A percentile compares a stretch with the other conserved stretches of the same genome.
Conservation (phyloP, 441 rosid genomes). For the Melastoma candidum region DNA sequence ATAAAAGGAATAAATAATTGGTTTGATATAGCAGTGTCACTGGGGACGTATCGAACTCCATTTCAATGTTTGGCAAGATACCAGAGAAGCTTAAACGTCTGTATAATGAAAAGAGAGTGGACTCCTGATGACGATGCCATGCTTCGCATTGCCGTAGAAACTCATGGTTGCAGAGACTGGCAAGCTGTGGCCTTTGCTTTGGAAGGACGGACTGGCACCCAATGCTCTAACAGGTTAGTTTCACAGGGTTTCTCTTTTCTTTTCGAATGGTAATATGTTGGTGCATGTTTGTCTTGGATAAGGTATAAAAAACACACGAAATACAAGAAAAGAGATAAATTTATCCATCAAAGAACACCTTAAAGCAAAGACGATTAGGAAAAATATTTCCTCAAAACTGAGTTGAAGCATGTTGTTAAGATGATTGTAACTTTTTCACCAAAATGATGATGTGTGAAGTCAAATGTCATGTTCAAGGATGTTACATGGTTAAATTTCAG, state of each 20-base stretch:
- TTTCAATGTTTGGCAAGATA: conserved; percentile 75
- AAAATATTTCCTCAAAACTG: too few species aligned
- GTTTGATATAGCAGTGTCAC: conserved; percentile 52
- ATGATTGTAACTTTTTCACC: not conserved
- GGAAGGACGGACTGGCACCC: conserved; percentile 71
- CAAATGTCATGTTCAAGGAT: not conserved
- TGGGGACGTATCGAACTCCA: conserved; percentile 78
- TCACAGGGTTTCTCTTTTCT: conserved; percentile 6
- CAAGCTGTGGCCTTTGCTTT: conserved; percentile 66
- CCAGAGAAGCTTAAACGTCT: conserved; percentile 74
- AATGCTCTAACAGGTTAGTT: conserved; percentile 88
- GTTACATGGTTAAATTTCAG: too few species aligned
- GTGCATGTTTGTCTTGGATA: not conserved
- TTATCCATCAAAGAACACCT: too few species aligned
- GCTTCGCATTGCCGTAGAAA: conserved; percentile 62
- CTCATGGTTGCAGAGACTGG: conserved; percentile 67
- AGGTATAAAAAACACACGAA: too few species aligned
- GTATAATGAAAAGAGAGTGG: conserved; percentile 67
- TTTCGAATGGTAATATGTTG: not conserved
- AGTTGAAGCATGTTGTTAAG: too few species aligned
- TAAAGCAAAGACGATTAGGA: too few species aligned
- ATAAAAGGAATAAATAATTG: conserved; percentile 58
- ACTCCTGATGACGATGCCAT: conserved; percentile 73
- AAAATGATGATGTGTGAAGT: not conserved
- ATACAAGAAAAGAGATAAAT: too few species aligned